Conservation (phyloP, 148 eudicot species). For the Rhododendron molle region DNA sequence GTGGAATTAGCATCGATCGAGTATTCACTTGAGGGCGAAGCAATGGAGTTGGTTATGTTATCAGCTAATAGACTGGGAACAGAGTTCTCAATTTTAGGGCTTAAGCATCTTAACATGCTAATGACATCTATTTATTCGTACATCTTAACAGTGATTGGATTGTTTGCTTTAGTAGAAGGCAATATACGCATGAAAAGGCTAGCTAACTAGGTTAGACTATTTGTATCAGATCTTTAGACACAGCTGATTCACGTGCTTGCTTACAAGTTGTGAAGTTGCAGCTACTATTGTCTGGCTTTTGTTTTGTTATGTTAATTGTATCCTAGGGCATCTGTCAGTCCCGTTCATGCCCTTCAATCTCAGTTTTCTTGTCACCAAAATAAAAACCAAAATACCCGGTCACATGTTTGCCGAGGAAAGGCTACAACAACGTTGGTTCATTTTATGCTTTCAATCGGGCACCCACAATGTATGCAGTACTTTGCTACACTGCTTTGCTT, state of each 20-base stretch:
- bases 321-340: neutral
- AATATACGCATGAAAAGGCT: neutral
- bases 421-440: neutral
- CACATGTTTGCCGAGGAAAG: neutral
- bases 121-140: neutral
- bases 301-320: neutral
- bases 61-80: neutral
- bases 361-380: neutral
- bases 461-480: neutral
- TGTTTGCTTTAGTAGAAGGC: neutral
- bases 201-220: neutral
- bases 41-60: neutral
- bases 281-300: neutral
- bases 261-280: neutral
- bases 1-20: slow-evolving; percentile 50
- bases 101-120: neutral
- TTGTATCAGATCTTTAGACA: neutral
- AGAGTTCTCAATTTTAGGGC: neutral
- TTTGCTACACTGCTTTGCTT: neutral
- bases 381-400: neutral
- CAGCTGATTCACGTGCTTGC: neutral
- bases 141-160: neutral
- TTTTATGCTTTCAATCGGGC: neutral
- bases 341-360: neutral
- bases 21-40: slow-evolving; percentile 7